Conservation (phyloP, 495 filamentous ascomycete genomes). For the Tuber calosporum region DNA sequence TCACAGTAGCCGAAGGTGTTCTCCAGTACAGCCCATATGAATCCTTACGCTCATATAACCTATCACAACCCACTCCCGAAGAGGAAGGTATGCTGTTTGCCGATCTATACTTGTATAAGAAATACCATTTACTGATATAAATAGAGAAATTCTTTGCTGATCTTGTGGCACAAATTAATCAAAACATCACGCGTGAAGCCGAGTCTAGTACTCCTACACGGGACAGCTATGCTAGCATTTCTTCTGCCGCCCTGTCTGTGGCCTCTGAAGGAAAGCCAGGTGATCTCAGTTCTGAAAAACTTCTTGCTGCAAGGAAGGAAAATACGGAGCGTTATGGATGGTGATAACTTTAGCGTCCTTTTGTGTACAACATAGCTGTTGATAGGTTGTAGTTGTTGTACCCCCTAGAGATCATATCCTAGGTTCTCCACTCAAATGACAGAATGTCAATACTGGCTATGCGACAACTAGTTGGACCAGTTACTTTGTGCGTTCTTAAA, state of each 20-base stretch:
- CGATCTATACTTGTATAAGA: rapidly evolving
- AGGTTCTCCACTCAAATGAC: neutral
- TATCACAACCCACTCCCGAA: neutral
- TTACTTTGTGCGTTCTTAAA: neutral
- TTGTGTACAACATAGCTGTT: neutral
- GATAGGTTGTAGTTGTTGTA: neutral
- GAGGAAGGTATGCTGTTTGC: neutral
- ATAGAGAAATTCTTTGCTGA: neutral
- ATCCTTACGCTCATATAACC: neutral
- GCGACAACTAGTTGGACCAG: neutral
- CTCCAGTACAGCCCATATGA: neutral
- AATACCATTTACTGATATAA: neutral
- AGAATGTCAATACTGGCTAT: neutral
- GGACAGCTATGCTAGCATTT: neutral
- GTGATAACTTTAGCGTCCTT: neutral
- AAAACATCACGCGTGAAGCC: neutral
- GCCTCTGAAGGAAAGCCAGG: neutral
- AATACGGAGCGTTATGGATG: neutral
- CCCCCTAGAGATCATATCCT: neutral
- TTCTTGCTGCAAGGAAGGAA: neutral
- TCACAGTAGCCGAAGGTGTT: neutral
- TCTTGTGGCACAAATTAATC: neutral
- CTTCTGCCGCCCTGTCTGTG: neutral
- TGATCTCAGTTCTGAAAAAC: neutral
- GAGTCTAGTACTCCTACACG: neutral